phyloP scores from a whole-genome alignment of 257 asterid genomes.

The Cordia subcordata region DNA sequence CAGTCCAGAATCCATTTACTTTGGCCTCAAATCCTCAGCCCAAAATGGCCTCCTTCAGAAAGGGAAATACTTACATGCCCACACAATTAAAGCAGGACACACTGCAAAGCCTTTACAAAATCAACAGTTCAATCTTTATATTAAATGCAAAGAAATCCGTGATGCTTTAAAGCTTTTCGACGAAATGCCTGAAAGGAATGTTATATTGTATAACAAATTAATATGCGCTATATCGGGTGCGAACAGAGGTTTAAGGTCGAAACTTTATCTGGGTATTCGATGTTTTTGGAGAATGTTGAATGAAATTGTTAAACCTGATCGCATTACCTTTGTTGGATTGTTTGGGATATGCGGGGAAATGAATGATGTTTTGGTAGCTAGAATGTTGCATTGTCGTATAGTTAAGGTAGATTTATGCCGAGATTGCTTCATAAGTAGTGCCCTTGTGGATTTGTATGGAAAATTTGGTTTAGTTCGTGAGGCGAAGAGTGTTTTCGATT shows the following conservation, averaged over 20 bases:
- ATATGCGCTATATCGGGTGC: constrained; percentile 14
- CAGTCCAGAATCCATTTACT: constrained; percentile 5
- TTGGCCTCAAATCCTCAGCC: constrained; percentile 16
- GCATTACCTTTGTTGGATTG: constrained; percentile 24
- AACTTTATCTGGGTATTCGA: constrained; percentile 10
- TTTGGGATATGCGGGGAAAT: constrained; percentile 11
- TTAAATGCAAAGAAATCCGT: constrained; percentile 3
- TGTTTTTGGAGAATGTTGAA: constrained; percentile 26
- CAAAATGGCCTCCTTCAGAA: constrained; percentile 12
- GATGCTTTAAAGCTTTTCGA: constrained; percentile 21
- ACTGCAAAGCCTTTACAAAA: constrained; percentile 15
- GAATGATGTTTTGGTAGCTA: constrained; percentile 4
- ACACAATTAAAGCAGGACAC: constrained; percentile 16
- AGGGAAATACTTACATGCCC: constrained; percentile 17
- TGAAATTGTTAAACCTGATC: constrained; percentile 22
- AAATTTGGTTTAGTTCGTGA: constrained; percentile 25
- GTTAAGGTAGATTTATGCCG: constrained; percentile 22
- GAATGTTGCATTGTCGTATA: constrained; percentile 20
- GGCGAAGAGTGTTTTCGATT: constrained; percentile 27
- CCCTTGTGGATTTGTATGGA: constrained; percentile 30
- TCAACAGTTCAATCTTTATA: constrained; percentile 15
- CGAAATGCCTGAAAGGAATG: constrained; percentile 18
- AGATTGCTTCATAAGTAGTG: constrained; percentile 18
- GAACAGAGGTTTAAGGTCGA: neutral
- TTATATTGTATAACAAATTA: constrained; percentile 20